Evolutionary conservation across 768 basidiomycete genomes (phyloP).

Genomic region (Lentinula aciculospora): DNA sequence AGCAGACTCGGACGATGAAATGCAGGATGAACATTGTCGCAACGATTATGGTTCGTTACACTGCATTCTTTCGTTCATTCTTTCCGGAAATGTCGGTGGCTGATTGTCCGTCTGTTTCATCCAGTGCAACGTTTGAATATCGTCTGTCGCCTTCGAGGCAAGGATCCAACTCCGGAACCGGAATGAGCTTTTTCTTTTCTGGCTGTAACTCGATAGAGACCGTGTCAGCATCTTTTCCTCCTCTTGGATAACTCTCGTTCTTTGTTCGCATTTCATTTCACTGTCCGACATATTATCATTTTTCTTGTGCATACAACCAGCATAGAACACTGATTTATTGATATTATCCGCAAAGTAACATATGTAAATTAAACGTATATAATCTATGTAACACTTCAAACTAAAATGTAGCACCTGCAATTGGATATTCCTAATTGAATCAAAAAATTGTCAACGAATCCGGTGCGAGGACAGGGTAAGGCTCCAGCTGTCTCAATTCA

Average conservation of each 20-base stretch:
- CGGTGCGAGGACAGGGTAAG: too few relatives aligned
- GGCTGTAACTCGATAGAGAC: too few relatives aligned
- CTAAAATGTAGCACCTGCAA: too few relatives aligned
- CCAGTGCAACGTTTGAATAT: constrained; percentile 57
- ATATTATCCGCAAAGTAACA: not conserved
- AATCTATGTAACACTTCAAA: not conserved
- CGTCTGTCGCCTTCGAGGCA: constrained; percentile 52
- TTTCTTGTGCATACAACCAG: not conserved
- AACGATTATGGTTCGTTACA: constrained; percentile 57
- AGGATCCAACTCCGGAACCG: constrained; percentile 50
- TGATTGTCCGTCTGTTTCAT: constrained; percentile 9
- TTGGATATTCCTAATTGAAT: too few relatives aligned
- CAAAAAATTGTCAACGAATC: too few relatives aligned
- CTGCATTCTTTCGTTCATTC: not conserved
- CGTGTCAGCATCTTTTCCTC: too few relatives aligned
- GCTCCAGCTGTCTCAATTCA: too few relatives aligned
- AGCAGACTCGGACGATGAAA: constrained; percentile 70
- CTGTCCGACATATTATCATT: not conserved
- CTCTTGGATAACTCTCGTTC: not conserved
- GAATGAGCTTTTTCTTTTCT: constrained; percentile 16
- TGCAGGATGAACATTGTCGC: constrained; percentile 56
- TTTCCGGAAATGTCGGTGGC: constrained; percentile 3
- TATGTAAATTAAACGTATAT: not conserved
- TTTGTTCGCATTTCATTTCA: not conserved
- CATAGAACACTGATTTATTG: not conserved